phyloP scores from a whole-genome alignment of 2,329 filamentous ascomycete genomes.

The Cladosporium sp. region DNA sequence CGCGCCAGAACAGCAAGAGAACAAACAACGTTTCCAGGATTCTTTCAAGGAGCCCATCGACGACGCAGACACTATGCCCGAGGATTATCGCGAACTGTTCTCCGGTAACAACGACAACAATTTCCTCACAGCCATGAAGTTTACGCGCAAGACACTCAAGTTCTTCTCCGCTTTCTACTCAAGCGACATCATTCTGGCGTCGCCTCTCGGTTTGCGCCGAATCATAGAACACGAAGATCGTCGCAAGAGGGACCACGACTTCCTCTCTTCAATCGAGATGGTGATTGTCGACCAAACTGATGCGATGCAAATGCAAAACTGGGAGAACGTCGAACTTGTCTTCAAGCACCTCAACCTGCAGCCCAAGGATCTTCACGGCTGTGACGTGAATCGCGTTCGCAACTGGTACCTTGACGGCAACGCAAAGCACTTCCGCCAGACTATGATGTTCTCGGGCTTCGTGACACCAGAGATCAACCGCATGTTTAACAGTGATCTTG shows the following conservation, averaged over 20 bases:
- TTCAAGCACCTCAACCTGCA: constrained; percentile 89
- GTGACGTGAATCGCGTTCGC: constrained; percentile 87
- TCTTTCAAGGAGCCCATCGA: constrained; percentile 68
- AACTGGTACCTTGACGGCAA: constrained; percentile 91
- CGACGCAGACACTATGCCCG: constrained; percentile 70
- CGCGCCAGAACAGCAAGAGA: constrained; percentile 87
- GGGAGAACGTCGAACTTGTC: constrained; percentile 91
- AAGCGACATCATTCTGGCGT: constrained; percentile 90
- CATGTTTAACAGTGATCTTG: constrained; percentile 70
- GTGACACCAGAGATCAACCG: constrained; percentile 84
- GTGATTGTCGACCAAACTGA: constrained; percentile 89
- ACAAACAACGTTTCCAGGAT: constrained; percentile 87
- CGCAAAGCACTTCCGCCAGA: constrained; percentile 77
- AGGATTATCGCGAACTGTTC: constrained; percentile 86
- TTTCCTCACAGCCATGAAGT: constrained; percentile 93
- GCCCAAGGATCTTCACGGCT: constrained; percentile 76
- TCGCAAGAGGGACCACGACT: constrained; percentile 76
- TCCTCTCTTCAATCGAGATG: constrained; percentile 88
- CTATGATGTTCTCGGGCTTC: constrained; percentile 74
- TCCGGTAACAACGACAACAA: constrained; percentile 96
- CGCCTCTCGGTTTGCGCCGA: constrained; percentile 82
- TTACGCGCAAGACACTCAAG: constrained; percentile 93
- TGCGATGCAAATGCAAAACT: constrained; percentile 94
- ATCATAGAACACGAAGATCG: constrained; percentile 76
- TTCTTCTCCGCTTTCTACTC: constrained; percentile 95